Evolutionary conservation across 2,329 filamentous ascomycete genomes (phyloP), one percentile per base, ranked within the genome.

Genomic region (Alternaria burnsii): DNA sequence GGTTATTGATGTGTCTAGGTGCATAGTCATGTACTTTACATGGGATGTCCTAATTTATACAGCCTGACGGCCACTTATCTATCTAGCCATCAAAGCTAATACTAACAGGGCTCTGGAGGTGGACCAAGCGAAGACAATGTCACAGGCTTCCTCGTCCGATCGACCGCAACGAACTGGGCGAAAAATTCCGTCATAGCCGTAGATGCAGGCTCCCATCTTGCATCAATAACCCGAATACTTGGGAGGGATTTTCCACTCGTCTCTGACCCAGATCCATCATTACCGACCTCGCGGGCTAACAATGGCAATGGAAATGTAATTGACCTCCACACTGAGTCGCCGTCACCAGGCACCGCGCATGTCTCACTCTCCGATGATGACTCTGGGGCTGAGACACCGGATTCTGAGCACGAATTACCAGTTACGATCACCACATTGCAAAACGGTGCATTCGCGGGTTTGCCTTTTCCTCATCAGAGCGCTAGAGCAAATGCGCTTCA

Each of bases 91-190:
- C 5, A 12, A 58, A 28, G 48, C 69, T 72, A 40, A 72, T 53
- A 36, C n/a, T 9, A 44, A 38, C 61, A 97, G 93, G 95, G 95
- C 66, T 88, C 93, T 46, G 92, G 93, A 52, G 95, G 95, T 59
- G 95, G 95, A 53, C 95, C 95, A 32, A 86, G 88, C 71, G 95
- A 99, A 84, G 89, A 93, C 78, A 95, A 94, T 76, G 91, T 92
- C 24, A 97, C 94, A 0, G 92, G 93, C 3, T 88, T 98, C 59
- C 87, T 99, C 20, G 92, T 98, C 47, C 90, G 94, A 47, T 94
- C 94, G 5, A 85, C 90, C 10, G 87, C 89, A 30, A 87, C 90
- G 53, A 87, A 89, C 63, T 99, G 95, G 95, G 83, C 86, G 50
- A 91, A 89, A 70, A 90, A 91, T 44, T 97, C 93, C 0, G 79